Evolutionary conservation across 352 stramenopile genomes (phyloP).

Genomic region (Phytophthora citricola): DNA sequence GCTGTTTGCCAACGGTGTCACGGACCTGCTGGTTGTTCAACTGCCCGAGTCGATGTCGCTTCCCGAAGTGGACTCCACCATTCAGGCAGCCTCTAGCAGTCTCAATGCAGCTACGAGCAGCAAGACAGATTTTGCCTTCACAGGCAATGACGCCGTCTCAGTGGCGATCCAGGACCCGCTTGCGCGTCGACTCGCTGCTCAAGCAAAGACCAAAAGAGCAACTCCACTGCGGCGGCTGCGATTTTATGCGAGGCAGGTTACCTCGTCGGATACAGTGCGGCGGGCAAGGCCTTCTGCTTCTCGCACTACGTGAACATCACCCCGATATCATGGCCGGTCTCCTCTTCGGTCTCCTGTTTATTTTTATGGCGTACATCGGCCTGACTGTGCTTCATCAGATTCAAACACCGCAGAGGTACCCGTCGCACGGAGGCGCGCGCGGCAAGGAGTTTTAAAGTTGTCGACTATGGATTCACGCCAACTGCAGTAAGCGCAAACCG

Average conservation of each 20-base stretch:
- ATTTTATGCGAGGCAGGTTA: conserved; percentile 73
- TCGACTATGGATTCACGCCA: neutral
- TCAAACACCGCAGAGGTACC: conserved; percentile 80
- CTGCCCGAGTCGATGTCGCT: conserved; percentile 43
- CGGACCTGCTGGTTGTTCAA: conserved; percentile 72
- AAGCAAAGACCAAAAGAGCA: conserved; percentile 29
- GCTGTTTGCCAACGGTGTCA: conserved; percentile 59
- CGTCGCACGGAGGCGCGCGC: conserved; percentile 69
- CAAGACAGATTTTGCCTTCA: conserved; percentile 70
- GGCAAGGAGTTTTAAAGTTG: conserved; percentile 83
- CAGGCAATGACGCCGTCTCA: conserved; percentile 49
- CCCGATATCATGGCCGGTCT: conserved; percentile 74
- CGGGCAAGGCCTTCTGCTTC: conserved; percentile 83
- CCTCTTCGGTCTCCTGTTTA: conserved; percentile 81
- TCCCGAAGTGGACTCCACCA: conserved; percentile 48
- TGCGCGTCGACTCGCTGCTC: conserved; percentile 43
- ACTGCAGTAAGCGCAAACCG: conserved; percentile 1
- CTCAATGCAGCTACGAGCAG: conserved; percentile 45
- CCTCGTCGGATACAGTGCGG: conserved; percentile 55
- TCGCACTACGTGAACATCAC: conserved; percentile 88
- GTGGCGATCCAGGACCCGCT: conserved; percentile 34
- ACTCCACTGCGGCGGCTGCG: conserved; percentile 25
- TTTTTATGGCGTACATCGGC: conserved; percentile 79
- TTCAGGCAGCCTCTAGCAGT: conserved; percentile 44
- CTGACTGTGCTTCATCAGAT: conserved; percentile 75